Conservation (phyloP, 352 stramenopile genomes). For the Pythium periplocum region DNA sequence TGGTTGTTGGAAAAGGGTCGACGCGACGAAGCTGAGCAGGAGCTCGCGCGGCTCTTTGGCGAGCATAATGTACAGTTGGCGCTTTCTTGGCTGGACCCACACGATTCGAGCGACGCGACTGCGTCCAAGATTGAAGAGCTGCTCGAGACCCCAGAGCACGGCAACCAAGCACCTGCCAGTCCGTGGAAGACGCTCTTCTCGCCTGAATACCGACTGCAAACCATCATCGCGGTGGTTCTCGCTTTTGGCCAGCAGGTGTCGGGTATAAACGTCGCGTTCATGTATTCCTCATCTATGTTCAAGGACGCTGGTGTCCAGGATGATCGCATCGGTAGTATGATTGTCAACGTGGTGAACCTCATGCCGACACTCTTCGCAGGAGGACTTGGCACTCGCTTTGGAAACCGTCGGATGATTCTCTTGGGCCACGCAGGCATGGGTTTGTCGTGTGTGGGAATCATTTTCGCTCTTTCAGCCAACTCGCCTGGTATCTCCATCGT, state of each 20-base stretch:
- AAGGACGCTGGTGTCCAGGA: slow-evolving; percentile 48
- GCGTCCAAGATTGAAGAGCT: too few species aligned
- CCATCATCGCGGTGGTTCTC: slow-evolving; percentile 36
- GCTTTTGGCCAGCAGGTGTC: slow-evolving; percentile 44
- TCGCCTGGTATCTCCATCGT: slow-evolving; percentile 38
- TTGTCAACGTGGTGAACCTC: slow-evolving; percentile 54
- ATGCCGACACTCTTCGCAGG: slow-evolving; percentile 40
- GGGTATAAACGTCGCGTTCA: slow-evolving; percentile 65
- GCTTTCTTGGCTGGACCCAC: slow-evolving; percentile 14
- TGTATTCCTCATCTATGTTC: slow-evolving; percentile 65
- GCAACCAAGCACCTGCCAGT: slow-evolving; percentile 1
- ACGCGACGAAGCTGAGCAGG: slow-evolving; percentile 18
- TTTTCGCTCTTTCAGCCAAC: slow-evolving; percentile 21
- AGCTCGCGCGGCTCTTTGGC: slow-evolving; percentile 21
- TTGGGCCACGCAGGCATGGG: slow-evolving; percentile 44
- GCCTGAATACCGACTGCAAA: too few species aligned
- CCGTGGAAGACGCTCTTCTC: not conserved
- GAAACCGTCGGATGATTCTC: slow-evolving; percentile 47
- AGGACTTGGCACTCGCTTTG: slow-evolving; percentile 28
- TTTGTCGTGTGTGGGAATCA: slow-evolving; percentile 38
- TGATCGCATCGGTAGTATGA: slow-evolving; percentile 43
- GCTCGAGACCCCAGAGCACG: not conserved
- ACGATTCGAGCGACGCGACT: too few species aligned
- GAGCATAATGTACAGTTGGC: slow-evolving; percentile 15
- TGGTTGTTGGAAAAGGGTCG: slow-evolving; percentile 29